phyloP scores from a whole-genome alignment of 2,329 filamentous ascomycete genomes.

The Ophiocordyceps camponoti-rufipedis region DNA sequence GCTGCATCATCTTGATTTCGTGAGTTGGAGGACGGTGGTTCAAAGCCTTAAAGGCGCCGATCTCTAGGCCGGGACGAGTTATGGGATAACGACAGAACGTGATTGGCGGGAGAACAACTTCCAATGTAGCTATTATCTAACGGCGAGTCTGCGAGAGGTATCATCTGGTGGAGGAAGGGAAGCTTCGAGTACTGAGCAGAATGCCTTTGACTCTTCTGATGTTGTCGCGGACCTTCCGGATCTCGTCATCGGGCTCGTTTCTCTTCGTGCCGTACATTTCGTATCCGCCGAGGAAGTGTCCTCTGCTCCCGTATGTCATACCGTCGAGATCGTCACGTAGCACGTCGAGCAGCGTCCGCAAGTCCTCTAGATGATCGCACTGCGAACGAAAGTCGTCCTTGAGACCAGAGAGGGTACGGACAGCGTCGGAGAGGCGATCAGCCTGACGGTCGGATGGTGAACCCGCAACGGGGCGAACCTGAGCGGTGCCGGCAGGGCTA shows the following conservation, averaged over 20 bases:
- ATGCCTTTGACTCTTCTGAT: slow-evolving; percentile 68
- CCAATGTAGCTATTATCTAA: background rate
- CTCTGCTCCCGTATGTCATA: slow-evolving; percentile 27
- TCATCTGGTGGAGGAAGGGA: slow-evolving; percentile 31
- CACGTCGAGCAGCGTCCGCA: slow-evolving; percentile 33
- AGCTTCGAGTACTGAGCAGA: slow-evolving; percentile 55
- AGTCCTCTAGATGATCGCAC: slow-evolving; percentile 29
- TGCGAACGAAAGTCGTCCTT: slow-evolving; percentile 23
- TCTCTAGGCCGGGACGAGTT: slow-evolving; percentile 4
- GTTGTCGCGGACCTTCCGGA: slow-evolving; percentile 53
- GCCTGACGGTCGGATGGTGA: slow-evolving; percentile 19
- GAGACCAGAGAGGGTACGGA: slow-evolving; percentile 21
- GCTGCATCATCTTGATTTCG: slow-evolving; percentile 29
- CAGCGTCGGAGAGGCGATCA: slow-evolving; percentile 23
- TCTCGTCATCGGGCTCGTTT: slow-evolving; percentile 47
- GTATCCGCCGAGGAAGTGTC: slow-evolving; percentile 18
- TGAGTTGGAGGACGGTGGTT: slow-evolving; percentile 23
- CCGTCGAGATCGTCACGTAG: slow-evolving; percentile 49
- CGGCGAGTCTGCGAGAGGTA: background rate
- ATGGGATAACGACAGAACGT: background rate
- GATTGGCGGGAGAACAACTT: background rate
- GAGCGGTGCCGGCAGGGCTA: slow-evolving; percentile 2
- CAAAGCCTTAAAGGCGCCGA: slow-evolving; percentile 9
- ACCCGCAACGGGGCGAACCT: slow-evolving; percentile 4
- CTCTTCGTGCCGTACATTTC: slow-evolving; percentile 24